Percentiles rank a stretch among this genome's conserved stretches.
Conservation (phyloP, 176 grass and related monocot genomes). For the Leersia perrieri region DNA sequence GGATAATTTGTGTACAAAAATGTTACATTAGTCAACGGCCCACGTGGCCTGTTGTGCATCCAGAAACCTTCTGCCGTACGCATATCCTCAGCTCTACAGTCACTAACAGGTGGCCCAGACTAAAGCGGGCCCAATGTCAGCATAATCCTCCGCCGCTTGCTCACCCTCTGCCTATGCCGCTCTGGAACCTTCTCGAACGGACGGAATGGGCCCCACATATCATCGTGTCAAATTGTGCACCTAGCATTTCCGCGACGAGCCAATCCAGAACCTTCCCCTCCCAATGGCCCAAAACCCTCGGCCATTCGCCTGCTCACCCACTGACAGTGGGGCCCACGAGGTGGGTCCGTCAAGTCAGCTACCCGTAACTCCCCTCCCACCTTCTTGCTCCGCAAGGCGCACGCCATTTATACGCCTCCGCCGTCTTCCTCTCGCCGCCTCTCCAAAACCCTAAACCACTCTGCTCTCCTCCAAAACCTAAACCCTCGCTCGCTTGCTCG, state of each 20-base stretch:
- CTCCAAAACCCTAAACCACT: constrained; percentile 47
- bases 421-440: too few relatives aligned
- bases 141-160: too few relatives aligned
- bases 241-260: neutral
- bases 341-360: neutral
- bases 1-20: neutral
- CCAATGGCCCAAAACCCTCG: neutral
- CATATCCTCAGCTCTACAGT: neutral
- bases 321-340: neutral
- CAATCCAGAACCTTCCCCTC: constrained; percentile 22
- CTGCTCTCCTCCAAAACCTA: constrained; percentile 5
- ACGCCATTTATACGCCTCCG: constrained; percentile 25
- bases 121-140: neutral
- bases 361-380: neutral
- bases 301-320: neutral
- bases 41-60: too few relatives aligned
- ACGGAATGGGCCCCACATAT: neutral
- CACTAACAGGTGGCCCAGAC: neutral
- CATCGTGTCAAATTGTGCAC: neutral
- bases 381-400: constrained; percentile 44
- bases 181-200: neutral
- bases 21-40: neutral
- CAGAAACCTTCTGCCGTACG: constrained; percentile 16
- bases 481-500: constrained; percentile 45
- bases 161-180: neutral